These are phyloP conservation scores for Chenopodium berlandieri DNA, from an alignment of 148 eudicot genomes.

Conservation along the genomic window DNA sequence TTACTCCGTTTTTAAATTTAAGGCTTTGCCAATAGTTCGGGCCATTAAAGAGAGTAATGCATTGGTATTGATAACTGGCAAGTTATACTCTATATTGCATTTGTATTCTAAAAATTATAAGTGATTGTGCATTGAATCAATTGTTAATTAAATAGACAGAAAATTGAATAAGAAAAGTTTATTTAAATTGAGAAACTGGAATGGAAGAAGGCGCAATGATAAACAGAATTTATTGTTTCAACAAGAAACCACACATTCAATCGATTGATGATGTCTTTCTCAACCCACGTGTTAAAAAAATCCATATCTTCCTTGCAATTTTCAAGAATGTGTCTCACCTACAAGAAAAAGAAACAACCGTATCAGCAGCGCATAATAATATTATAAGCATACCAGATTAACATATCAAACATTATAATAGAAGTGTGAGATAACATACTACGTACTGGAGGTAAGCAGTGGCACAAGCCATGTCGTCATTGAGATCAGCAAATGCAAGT, in stretches of 20 bases:
- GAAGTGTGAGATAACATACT: conserved; percentile 67
- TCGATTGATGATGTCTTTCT: conserved; percentile 84
- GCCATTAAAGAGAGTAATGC: background rate
- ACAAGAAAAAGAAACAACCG: conserved; percentile 13
- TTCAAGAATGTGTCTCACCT: conserved; percentile 90
- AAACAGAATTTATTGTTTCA: conserved; percentile 3
- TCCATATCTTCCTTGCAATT: conserved; percentile 99
- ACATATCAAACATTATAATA: background rate
- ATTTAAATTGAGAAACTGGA: background rate
- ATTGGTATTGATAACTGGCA: background rate
- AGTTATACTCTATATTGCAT: background rate
- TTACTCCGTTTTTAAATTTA: background rate
- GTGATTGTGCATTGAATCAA: background rate
- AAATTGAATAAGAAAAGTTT: background rate
- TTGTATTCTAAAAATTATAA: background rate
- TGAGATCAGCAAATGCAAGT: conserved; percentile 94
- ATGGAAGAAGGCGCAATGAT: background rate
- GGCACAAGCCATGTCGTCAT: conserved; percentile 99
- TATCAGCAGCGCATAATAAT: background rate
- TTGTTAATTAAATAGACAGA: background rate
- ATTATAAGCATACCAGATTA: conserved; percentile 6
- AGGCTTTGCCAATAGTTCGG: background rate
- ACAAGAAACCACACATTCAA: conserved; percentile 56
- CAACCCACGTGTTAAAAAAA: conserved; percentile 95
- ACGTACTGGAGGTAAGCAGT: conserved; percentile 99